phyloP scores from a whole-genome alignment of 805 yeast genomes.

The Diddensiella santjacobensis region DNA sequence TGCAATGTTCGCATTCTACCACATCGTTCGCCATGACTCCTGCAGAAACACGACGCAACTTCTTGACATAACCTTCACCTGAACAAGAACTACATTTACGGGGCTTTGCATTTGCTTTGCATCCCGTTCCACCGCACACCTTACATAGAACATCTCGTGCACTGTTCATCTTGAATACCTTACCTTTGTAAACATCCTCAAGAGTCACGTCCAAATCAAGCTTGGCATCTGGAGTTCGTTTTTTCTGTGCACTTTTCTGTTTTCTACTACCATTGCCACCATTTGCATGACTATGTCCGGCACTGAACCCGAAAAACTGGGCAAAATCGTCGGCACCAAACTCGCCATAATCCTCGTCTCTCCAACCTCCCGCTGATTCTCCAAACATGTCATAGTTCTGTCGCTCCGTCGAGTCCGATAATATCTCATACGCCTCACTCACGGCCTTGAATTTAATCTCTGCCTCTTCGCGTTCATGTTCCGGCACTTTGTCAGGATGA shows the following conservation, averaged over 20 bases:
- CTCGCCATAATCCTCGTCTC: conserved; percentile 39
- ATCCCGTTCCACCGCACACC: conserved; percentile 73
- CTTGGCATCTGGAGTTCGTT: conserved; percentile 61
- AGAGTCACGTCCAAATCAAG: conserved; percentile 60
- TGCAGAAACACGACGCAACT: conserved; percentile 63
- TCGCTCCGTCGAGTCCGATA: conserved; percentile 54
- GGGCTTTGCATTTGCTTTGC: conserved; percentile 53
- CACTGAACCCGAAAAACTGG: conserved; percentile 48
- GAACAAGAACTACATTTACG: conserved; percentile 62
- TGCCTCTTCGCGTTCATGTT: conserved; percentile 61
- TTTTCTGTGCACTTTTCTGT: conserved; percentile 21
- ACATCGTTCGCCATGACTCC: conserved; percentile 67
- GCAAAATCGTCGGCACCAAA: conserved; percentile 73
- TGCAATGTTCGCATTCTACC: conserved; percentile 62
- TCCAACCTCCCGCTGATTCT: conserved; percentile 28
- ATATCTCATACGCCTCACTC: conserved; percentile 77
- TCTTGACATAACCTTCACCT: conserved; percentile 64
- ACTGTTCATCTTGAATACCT: conserved; percentile 66
- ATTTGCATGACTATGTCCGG: conserved; percentile 16
- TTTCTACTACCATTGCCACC: neutral
- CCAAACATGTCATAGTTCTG: conserved; percentile 37
- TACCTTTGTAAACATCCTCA: conserved; percentile 77
- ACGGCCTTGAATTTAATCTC: conserved; percentile 81
- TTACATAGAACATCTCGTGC: conserved; percentile 71
- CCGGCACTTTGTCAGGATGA: conserved; percentile 87